A percentile compares a stretch with the other conserved stretches of the same genome.
Conservation (phyloP, 2,329 filamentous ascomycete species). For the Fusarium robinianum region DNA sequence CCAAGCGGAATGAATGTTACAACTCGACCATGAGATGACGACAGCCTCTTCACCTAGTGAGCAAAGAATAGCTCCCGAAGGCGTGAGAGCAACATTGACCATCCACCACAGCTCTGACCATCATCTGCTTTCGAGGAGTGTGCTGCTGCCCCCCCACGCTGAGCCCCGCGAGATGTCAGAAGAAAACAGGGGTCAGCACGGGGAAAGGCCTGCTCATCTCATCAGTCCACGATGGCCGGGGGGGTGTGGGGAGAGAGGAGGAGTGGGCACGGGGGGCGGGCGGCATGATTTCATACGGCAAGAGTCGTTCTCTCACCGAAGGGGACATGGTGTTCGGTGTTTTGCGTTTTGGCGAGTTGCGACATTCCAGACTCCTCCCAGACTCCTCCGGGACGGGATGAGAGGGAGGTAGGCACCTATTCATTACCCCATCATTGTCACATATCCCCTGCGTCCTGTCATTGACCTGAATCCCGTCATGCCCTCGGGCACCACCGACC, state of each 20-base stretch:
- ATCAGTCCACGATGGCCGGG: constrained; percentile 11
- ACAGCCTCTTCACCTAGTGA: constrained; percentile 9
- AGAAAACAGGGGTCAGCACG: constrained; percentile 22
- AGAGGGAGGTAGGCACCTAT: too few species aligned
- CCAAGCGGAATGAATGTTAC: too few species aligned
- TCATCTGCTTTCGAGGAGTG: too few species aligned
- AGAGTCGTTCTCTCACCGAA: too few species aligned
- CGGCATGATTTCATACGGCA: too few species aligned
- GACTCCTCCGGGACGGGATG: too few species aligned
- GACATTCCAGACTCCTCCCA: too few species aligned
- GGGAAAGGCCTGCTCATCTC: constrained; percentile 23
- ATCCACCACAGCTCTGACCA: constrained; percentile 11
- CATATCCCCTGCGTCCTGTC: too few species aligned
- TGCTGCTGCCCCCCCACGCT: constrained; percentile 24
- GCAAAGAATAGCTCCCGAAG: background rate
- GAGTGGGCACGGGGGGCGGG: constrained; percentile 16
- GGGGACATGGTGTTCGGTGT: too few species aligned
- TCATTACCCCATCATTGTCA: too few species aligned
- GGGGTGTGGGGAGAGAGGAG: constrained; percentile 14
- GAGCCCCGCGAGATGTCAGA: constrained; percentile 27
- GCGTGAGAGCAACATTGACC: constrained; percentile 2
- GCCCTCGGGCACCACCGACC: constrained; percentile 10
- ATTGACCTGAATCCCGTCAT: too few species aligned
- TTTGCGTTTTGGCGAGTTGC: too few species aligned
- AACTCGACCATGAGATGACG: constrained; percentile 24